Conservation (phyloP, 179 eudicot species). For the Patellifolia procumbens region DNA sequence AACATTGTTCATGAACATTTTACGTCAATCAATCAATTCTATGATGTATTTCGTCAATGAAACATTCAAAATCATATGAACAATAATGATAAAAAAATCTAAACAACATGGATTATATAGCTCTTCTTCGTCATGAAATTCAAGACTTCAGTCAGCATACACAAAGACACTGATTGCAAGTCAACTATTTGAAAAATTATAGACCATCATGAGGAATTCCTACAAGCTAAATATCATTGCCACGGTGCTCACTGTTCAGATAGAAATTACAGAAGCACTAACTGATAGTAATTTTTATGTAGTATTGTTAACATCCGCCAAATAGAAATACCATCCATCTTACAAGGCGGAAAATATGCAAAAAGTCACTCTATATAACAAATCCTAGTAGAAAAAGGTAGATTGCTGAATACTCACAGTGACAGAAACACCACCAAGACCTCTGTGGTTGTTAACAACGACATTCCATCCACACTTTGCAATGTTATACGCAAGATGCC, state of each 20-base stretch:
- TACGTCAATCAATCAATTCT: background rate
- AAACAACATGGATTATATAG: background rate
- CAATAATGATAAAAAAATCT: background rate
- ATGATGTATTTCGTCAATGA: background rate
- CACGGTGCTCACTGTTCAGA: background rate
- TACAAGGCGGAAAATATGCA: background rate
- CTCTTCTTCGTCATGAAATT: constrained; percentile 3
- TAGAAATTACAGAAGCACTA: background rate
- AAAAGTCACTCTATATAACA: background rate
- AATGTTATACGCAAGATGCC: constrained; percentile 70
- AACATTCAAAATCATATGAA: background rate
- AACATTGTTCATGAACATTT: background rate
- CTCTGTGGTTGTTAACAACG: constrained; percentile 92
- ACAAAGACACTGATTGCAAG: background rate
- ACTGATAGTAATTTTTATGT: no score
- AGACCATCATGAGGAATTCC: background rate
- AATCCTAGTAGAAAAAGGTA: background rate
- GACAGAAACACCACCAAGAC: constrained; percentile 89
- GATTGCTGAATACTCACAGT: constrained; percentile 59
- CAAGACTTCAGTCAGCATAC: constrained; percentile 8
- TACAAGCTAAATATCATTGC: constrained; percentile 11
- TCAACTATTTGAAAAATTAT: background rate
- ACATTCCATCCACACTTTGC: constrained; percentile 88
- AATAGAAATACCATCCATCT: background rate
- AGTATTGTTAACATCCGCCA: no score